Evolutionary conservation across 805 yeast species (phyloP).

Genomic region (Kluyveromyces lactis): DNA sequence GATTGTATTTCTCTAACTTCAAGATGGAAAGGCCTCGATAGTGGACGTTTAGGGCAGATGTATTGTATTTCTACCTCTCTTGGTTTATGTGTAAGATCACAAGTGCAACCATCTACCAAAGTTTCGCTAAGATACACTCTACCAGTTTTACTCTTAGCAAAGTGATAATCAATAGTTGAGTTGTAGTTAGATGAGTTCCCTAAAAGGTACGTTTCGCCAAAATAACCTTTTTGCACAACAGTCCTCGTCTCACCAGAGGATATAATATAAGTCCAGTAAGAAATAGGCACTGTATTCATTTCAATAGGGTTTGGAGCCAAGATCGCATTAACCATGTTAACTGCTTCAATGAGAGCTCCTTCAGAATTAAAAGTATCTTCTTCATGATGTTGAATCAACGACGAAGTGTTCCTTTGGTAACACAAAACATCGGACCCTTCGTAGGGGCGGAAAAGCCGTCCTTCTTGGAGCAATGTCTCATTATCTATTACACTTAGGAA

Average conservation of each 20-base stretch:
- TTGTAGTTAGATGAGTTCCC: conserved; percentile 17
- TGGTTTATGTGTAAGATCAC: conserved; percentile 49
- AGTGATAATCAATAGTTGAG: conserved; percentile 19
- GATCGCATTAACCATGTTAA: conserved; percentile 11
- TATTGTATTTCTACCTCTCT: conserved; percentile 50
- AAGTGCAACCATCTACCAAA: conserved; percentile 44
- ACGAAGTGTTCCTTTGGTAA: neutral
- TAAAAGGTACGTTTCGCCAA: conserved; percentile 10
- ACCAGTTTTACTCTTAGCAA: conserved; percentile 29
- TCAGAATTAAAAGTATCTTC: too few relatives aligned
- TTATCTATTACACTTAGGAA: neutral
- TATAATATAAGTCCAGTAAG: neutral
- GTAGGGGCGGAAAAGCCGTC: neutral
- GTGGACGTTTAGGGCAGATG: conserved; percentile 33
- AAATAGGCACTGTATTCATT: too few relatives aligned
- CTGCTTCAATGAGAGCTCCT: conserved; percentile 13
- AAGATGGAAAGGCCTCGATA: conserved; percentile 12
- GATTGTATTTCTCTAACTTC: conserved; percentile 46
- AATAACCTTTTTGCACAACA: neutral
- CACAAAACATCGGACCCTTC: neutral
- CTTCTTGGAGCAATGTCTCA: neutral
- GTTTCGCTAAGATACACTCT: conserved; percentile 23
- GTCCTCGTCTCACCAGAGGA: neutral
- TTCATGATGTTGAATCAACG: too few relatives aligned
- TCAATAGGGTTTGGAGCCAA: too few relatives aligned